phyloP scores from a whole-genome alignment of 495 filamentous ascomycete genomes.

The Hypoxylon cercidicola region DNA sequence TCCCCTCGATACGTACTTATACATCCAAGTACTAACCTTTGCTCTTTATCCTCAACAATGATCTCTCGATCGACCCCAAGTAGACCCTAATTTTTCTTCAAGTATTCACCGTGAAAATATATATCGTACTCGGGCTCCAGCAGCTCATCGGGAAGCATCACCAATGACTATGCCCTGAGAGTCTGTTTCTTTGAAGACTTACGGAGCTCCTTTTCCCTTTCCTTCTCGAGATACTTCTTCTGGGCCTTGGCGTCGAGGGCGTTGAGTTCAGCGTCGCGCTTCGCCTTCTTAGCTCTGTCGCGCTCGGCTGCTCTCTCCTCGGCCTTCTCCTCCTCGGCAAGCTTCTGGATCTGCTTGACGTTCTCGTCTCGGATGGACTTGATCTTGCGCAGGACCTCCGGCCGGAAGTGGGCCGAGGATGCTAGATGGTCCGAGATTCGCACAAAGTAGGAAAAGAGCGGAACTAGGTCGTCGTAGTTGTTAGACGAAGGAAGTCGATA shows the following conservation, averaged over 20 bases:
- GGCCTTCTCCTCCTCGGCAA: constrained; percentile 90
- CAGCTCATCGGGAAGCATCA: too few species aligned
- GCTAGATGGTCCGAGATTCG: constrained; percentile 85
- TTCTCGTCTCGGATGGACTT: constrained; percentile 82
- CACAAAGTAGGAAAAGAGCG: constrained; percentile 84
- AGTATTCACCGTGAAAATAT: too few species aligned
- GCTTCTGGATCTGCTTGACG: constrained; percentile 79
- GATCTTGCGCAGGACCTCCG: constrained; percentile 88
- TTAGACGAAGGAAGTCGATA: constrained; percentile 74
- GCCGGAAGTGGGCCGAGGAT: constrained; percentile 80
- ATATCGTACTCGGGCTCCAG: too few species aligned
- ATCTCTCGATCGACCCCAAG: too few species aligned
- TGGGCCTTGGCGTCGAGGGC: constrained; percentile 91
- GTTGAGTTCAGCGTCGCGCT: constrained; percentile 85
- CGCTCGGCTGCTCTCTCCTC: constrained; percentile 83
- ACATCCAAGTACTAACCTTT: background rate
- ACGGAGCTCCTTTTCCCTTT: constrained; percentile 82
- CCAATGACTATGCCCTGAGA: constrained; percentile 49
- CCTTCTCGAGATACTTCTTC: constrained; percentile 92
- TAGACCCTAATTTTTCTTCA: too few species aligned
- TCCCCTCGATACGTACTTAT: background rate
- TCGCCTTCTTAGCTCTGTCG: constrained; percentile 90
- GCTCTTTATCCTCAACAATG: constrained; percentile 1
- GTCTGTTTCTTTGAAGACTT: constrained; percentile 77
- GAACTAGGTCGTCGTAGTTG: constrained; percentile 72